These are phyloP conservation scores for Xylaria sp. DNA, from an alignment of 2,329 filamentous ascomycete species.

Conservation along the genomic window DNA sequence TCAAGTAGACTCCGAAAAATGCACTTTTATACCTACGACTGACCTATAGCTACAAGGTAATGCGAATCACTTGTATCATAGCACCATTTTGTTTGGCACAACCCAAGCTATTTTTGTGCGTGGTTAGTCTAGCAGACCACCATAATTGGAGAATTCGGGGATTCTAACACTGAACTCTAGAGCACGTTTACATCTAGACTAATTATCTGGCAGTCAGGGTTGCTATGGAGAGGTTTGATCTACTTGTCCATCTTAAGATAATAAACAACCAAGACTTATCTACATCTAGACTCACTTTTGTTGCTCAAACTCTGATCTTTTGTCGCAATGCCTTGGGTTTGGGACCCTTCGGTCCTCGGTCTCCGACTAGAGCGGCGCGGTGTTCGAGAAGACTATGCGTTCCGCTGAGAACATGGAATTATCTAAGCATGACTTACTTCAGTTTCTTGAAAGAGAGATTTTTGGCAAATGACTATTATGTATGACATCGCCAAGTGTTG, in stretches of 20 bases:
- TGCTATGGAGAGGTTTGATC: neutral
- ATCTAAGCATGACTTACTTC: neutral
- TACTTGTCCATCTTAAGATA: neutral
- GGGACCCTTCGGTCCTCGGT: slow-evolving; percentile 8
- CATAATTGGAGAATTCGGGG: neutral
- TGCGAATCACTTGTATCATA: neutral
- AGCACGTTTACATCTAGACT: neutral
- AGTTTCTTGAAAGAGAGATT: neutral
- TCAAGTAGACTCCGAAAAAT: neutral
- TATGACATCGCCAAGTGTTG: neutral
- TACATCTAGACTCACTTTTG: neutral
- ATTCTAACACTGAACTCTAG: neutral
- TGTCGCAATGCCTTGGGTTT: neutral
- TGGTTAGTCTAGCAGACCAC: neutral
- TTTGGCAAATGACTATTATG: neutral
- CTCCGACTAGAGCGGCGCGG: neutral
- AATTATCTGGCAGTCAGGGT: neutral
- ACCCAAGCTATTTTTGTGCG: neutral
- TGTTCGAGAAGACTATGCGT: neutral
- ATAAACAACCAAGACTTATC: neutral
- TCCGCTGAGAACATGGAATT: neutral
- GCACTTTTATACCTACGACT: neutral
- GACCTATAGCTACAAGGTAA: neutral
- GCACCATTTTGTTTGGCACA: neutral
- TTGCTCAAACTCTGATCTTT: neutral